Percentiles rank a stretch among this genome's conserved stretches.
phyloP scores from a whole-genome alignment of 192 early-diverging fungal genomes.

The Backusella parvicylindrica region DNA sequence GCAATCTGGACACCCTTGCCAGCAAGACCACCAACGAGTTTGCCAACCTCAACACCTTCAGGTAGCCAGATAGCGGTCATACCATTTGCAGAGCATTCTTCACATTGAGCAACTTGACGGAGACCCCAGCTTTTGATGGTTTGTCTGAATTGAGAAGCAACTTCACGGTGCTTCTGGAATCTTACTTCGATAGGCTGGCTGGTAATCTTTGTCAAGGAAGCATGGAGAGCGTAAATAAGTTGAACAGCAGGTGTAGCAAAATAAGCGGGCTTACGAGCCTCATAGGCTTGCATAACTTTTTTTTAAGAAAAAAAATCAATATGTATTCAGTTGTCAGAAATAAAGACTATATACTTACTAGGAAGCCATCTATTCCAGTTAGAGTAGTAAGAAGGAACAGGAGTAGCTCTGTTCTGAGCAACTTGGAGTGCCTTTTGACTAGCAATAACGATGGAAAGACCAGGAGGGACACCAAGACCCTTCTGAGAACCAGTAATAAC shows the following conservation, averaged over 20 bases:
- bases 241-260: constrained; percentile 98
- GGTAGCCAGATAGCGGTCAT: constrained; percentile 91
- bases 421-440: constrained; percentile 70
- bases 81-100: constrained; percentile 65
- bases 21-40: constrained; percentile 75
- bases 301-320: background rate
- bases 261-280: constrained; percentile 86
- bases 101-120: constrained; percentile 60
- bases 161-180: constrained; percentile 75
- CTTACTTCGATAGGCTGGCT: constrained; percentile 68
- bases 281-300: constrained; percentile 88
- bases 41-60: constrained; percentile 69
- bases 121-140: constrained; percentile 67
- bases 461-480: constrained; percentile 93
- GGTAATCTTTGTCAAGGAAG: constrained; percentile 77
- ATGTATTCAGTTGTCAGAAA: background rate
- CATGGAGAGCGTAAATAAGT: constrained; percentile 82
- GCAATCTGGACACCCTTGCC: constrained; percentile 84
- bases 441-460: constrained; percentile 84
- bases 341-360: constrained; percentile 14
- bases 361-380: constrained; percentile 95
- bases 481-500: constrained; percentile 94
- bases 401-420: constrained; percentile 67
- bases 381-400: constrained; percentile 86
- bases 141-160: constrained; percentile 72